phyloP scores from a whole-genome alignment of 768 basidiomycete species.

The Mycena sanguinolenta region DNA sequence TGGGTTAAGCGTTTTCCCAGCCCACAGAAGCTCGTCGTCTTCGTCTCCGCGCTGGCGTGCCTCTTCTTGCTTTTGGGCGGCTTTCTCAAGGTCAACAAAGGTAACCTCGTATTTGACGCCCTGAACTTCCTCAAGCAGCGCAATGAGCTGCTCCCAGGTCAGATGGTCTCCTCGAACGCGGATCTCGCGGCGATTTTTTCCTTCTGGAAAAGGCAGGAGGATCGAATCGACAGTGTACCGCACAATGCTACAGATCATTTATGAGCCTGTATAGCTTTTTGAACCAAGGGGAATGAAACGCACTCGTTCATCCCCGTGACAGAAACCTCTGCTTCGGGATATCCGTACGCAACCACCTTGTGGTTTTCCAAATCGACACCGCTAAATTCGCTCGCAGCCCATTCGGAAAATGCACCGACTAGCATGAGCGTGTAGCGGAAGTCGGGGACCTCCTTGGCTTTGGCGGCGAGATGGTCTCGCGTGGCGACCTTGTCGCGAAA shows the following conservation, averaged over 20 bases:
- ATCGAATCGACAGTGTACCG: conserved; percentile 26
- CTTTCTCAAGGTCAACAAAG: conserved; percentile 12
- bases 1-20: background rate
- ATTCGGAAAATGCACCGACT: conserved; percentile 14
- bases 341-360: conserved; percentile 11
- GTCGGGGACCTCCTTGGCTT: conserved; percentile 4
- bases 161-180: conserved; percentile 19
- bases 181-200: conserved; percentile 9
- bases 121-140: conserved; percentile 19
- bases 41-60: conserved; percentile 21
- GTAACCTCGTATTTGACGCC: conserved; percentile 15
- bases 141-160: conserved; percentile 10
- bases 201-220: conserved; percentile 16
- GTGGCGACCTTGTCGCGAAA: conserved; percentile 27
- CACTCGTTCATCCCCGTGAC: conserved; percentile 14
- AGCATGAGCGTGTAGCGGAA: conserved; percentile 27
- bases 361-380: conserved; percentile 13
- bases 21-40: conserved; percentile 15
- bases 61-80: conserved; percentile 15
- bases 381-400: conserved; percentile 3
- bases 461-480: conserved; percentile 18
- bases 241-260: background rate
- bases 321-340: conserved; percentile 19
- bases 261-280: background rate
- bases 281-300: background rate